Percentiles rank a stretch among this genome's conserved stretches.
These are phyloP conservation scores for Dryas octopetala DNA, from an alignment of 306 rosid genomes.

Conservation along the genomic window DNA sequence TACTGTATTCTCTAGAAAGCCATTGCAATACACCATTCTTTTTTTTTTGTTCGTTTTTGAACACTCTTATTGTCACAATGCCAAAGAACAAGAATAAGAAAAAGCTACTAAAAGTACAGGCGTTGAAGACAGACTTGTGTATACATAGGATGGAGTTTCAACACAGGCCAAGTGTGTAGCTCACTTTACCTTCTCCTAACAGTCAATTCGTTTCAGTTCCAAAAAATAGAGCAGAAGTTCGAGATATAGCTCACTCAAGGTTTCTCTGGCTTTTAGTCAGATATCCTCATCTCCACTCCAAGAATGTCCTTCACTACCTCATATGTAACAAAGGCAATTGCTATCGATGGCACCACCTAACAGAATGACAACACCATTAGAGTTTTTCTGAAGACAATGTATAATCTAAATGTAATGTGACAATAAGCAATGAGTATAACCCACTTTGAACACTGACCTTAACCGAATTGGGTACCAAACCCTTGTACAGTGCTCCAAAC, in stretches of 20 bases:
- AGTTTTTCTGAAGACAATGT: background rate
- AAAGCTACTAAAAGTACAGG: conserved; percentile 9
- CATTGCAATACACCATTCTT: too few species aligned
- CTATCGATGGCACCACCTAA: conserved; percentile 79
- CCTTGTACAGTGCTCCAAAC: conserved; percentile 52
- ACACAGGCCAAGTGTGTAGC: background rate
- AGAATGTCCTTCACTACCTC: conserved; percentile 63
- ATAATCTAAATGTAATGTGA: background rate
- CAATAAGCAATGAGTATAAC: background rate
- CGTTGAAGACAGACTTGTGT: conserved; percentile 9
- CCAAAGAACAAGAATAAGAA: conserved; percentile 23
- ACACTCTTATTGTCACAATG: conserved; percentile 22
- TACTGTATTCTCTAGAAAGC: conserved; percentile 13
- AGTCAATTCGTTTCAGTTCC: conserved; percentile 2
- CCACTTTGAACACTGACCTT: conserved; percentile 42
- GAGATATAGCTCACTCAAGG: conserved; percentile 11
- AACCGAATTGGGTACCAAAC: conserved; percentile 56
- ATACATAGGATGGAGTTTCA: conserved; percentile 4
- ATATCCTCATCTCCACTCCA: conserved; percentile 66
- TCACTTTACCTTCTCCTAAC: conserved; percentile 25
- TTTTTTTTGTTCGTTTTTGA: too few species aligned
- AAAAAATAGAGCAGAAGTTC: background rate
- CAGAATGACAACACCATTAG: conserved; percentile 13
- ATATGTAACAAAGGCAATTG: conserved; percentile 67
- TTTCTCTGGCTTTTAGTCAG: conserved; percentile 43